phyloP scores from a whole-genome alignment of 176 grass and related monocot genomes.

The Triticum dicoccoides region DNA sequence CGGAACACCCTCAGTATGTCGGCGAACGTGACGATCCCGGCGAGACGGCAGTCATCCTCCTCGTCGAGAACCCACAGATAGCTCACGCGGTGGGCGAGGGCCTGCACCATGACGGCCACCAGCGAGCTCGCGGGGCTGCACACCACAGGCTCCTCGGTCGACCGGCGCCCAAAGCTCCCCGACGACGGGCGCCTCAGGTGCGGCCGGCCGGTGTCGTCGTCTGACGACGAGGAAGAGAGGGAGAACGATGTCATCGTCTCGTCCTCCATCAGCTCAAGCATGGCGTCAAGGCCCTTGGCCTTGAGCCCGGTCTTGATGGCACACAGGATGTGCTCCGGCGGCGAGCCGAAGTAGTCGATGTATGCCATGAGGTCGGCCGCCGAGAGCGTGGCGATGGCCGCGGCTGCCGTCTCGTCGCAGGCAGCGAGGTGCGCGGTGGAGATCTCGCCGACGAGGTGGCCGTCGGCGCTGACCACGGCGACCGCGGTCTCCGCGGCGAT shows the following conservation, averaged over 20 bases:
- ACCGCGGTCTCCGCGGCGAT: constrained; percentile 47
- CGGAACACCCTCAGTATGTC: constrained; percentile 72
- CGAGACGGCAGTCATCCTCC: constrained; percentile 42
- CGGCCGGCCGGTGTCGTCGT: constrained; percentile 48
- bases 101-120: constrained; percentile 79
- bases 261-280: constrained; percentile 71
- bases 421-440: constrained; percentile 50
- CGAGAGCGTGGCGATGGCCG: constrained; percentile 66
- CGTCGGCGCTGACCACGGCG: constrained; percentile 54
- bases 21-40: constrained; percentile 65
- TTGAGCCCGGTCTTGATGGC: constrained; percentile 56
- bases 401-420: constrained; percentile 55
- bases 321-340: constrained; percentile 54
- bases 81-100: constrained; percentile 56
- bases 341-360: constrained; percentile 58
- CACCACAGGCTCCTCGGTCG: constrained; percentile 53
- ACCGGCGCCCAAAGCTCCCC: constrained; percentile 54
- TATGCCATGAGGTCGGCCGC: constrained; percentile 66
- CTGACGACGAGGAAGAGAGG: constrained; percentile 42
- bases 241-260: constrained; percentile 50
- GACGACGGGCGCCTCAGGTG: constrained; percentile 35
- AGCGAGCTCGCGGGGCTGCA: constrained; percentile 71
- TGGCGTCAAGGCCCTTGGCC: constrained; percentile 49
- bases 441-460: constrained; percentile 67
- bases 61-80: constrained; percentile 84